Conservation (phyloP, 1,284 basidiomycete genomes). For the Neotropicomus parvogracilis region DNA sequence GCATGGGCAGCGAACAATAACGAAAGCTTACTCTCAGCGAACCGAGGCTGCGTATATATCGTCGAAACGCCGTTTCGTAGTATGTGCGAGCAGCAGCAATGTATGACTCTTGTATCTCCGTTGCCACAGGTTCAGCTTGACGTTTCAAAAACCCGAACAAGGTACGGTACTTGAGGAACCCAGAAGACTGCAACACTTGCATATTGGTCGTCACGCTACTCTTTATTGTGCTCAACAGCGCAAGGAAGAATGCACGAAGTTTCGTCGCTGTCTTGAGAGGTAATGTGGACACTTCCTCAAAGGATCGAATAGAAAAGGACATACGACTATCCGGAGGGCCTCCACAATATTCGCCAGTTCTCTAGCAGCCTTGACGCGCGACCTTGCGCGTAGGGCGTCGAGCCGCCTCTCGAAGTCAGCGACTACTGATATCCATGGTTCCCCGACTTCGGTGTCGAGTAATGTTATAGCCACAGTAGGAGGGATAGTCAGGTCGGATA, state of each 20-base stretch:
- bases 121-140: slow-evolving; percentile 78
- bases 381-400: slow-evolving; percentile 62
- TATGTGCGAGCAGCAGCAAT: slow-evolving; percentile 82
- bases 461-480: slow-evolving; percentile 78
- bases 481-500: slow-evolving; percentile 79
- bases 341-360: slow-evolving; percentile 83
- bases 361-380: slow-evolving; percentile 79
- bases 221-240: slow-evolving; percentile 79
- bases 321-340: slow-evolving; percentile 79
- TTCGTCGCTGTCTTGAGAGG: slow-evolving; percentile 74
- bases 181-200: slow-evolving; percentile 86
- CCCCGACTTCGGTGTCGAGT: slow-evolving; percentile 78
- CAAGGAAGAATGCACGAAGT: slow-evolving; percentile 83
- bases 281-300: neutral
- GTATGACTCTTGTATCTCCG: slow-evolving; percentile 89
- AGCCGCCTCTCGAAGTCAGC: slow-evolving; percentile 77
- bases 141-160: slow-evolving; percentile 85
- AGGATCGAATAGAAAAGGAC: slow-evolving; percentile 23
- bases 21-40: slow-evolving; percentile 60
- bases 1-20: neutral
- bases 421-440: slow-evolving; percentile 81
- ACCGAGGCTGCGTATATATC: slow-evolving; percentile 82
- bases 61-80: slow-evolving; percentile 92
- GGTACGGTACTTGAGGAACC: slow-evolving; percentile 81
- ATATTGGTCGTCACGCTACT: slow-evolving; percentile 88